Base-by-base conservation (phyloP, 2,329 filamentous ascomycete species). In the Trichoderma sp. region DNA sequence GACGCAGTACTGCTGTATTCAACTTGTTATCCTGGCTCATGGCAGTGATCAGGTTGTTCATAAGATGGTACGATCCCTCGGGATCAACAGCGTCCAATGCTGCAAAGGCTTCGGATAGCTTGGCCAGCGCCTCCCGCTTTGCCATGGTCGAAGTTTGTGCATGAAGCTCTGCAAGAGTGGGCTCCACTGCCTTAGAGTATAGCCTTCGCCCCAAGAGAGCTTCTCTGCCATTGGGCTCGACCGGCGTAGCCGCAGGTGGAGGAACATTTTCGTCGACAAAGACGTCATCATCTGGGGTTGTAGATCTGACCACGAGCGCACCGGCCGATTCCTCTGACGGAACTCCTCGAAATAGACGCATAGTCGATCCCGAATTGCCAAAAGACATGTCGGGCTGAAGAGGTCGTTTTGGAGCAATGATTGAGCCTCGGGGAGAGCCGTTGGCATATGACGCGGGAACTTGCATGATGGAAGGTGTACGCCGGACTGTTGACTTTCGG, bases 381-480 rank as follows among this genome's bases (percentile, higher is more conserved):
- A 97, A 98, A 6, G 92, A 97, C 85, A 97, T 91, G 77, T 98
- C 94, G 2, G 96, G 88, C 70, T 94, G 94, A 2, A 98, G 86
- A 0, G 95, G 95, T 74, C 93, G 91, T 81, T 93, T 94, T 1
- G 88, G 81, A 2, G 85, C 85, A 71, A 83, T 70, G 23, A 36
- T 47, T 17, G 83, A 79, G 39, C 81, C 74, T 74, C 82, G 78
- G 71, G 85, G 80, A 39, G 87, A 87, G 20, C 84, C 83, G 70
- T 78, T 82, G 53, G 80, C 74, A 20, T 77, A 78, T 58, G 78
- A 76, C 3, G 80, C 78, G 20, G 77, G 76, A 32, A 75, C 75
- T 34, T 80, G 81, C 6, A 82, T 81, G 15, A 83, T 78, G 0
- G 87, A 87, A 6, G 85, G 81, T 53, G 84, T 81, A 69, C 84